Percentiles rank a stretch among this genome's conserved stretches.
These are phyloP conservation scores for Entophlyctis luteolus DNA, from an alignment of 192 early-diverging fungal species.

Conservation along the genomic window DNA sequence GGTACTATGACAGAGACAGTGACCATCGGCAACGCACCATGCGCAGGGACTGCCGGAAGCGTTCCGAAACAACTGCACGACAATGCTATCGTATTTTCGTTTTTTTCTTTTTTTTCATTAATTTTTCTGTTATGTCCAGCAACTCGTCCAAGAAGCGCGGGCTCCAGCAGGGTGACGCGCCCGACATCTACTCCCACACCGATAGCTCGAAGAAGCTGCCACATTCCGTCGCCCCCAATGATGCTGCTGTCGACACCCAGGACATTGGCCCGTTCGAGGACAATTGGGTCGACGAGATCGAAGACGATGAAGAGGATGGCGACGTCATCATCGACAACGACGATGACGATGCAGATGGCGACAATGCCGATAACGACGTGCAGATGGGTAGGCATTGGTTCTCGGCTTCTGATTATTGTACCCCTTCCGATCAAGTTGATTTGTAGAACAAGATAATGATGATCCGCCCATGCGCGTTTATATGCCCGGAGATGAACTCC, in stretches of 20 bases:
- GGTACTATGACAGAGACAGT: neutral
- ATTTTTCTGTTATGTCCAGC: neutral
- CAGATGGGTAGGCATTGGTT: no score
- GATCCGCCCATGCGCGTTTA: slow-evolving; percentile 75
- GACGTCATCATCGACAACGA: slow-evolving; percentile 16
- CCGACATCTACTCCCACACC: no score
- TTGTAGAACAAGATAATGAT: slow-evolving; percentile 59
- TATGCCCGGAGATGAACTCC: slow-evolving; percentile 79
- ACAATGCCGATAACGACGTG: neutral
- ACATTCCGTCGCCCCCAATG: neutral
- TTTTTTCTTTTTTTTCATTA: slow-evolving; percentile 6
- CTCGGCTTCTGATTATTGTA: no score
- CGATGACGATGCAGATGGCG: slow-evolving; percentile 26
- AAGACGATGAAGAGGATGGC: slow-evolving; percentile 23
- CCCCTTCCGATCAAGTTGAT: no score
- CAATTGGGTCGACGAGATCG: slow-evolving; percentile 21
- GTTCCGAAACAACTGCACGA: no score
- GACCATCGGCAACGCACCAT: neutral
- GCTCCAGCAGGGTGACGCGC: neutral
- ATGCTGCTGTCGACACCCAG: slow-evolving; percentile 11
- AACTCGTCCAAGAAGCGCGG: slow-evolving; percentile 1
- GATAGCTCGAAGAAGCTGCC: no score
- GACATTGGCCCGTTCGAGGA: slow-evolving; percentile 34
- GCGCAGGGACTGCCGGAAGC: neutral
- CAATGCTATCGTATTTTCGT: neutral